Base-by-base conservation (phyloP, 2,329 filamentous ascomycete species). In the Fusarium chlamydosporum region DNA sequence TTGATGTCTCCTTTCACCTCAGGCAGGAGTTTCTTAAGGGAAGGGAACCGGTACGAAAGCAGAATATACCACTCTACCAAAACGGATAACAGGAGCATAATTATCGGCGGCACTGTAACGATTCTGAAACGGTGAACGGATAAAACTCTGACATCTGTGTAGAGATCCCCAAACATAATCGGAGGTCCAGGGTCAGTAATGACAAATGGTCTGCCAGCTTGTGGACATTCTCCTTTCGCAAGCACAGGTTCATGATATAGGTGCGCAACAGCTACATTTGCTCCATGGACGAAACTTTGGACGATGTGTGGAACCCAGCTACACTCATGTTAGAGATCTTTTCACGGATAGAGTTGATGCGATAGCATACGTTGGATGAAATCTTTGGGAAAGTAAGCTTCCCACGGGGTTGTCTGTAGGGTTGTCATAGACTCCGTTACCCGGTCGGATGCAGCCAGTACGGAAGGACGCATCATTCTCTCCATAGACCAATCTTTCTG, bases 381-480 rank as follows among this genome's bases (percentile, higher is more conserved):
- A 12, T 9, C 37, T 37, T 15, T 15, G 26, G 13, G 34, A 10
- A 4, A 65, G 43, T 4, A 64, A 16, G 7, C 7, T 15, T 2
- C 59, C 52, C 3, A 65, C 29, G 2, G 23, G 40, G 1, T 59
- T 59, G 7, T 65, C 60, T 4, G 31, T 59, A 3, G 53, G 46
- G 13, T 65, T 16, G 1, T 40, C 61, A 16, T 59, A 65, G 4
- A 65, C 38, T 10, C 47, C 53, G 7, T 65, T 65, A 1, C 46
- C 60, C 16, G 61, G 61, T 18, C 53, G 46, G 5, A 65, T 65
- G 7, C 59, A 64, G 12, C 61, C 61, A 15, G 60, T 48, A 7
- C 61, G 31, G 20, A 65, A 59, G 5, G 16, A 38, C 4, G 5
- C n/a, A 3, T 13, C n/a, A 8, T 53, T 65, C 11, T 41, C 40